phyloP scores from a whole-genome alignment of 176 grass and related monocot species.

The Tillandsia leiboldiana region DNA sequence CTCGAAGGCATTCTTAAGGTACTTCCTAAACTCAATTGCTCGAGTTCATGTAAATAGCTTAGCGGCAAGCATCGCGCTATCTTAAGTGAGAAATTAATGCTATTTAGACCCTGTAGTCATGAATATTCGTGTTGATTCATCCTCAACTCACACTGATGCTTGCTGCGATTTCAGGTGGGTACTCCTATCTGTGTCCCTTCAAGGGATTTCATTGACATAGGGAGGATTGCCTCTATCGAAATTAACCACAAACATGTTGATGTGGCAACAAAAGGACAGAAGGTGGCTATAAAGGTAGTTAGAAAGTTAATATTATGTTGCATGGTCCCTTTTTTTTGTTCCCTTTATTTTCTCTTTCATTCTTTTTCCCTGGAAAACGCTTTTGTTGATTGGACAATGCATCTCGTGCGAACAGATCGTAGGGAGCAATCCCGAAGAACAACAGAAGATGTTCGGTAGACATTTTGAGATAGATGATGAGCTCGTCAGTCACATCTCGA shows the following conservation, averaged over 20 bases:
- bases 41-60: background rate
- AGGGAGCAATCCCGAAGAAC: constrained; percentile 55
- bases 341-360: background rate
- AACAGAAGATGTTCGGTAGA: constrained; percentile 71
- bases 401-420: constrained; percentile 37
- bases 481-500: constrained; percentile 67
- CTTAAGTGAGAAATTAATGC: too few relatives aligned
- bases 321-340: background rate
- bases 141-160: too few relatives aligned
- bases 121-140: too few relatives aligned
- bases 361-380: background rate
- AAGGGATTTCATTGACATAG: constrained; percentile 68
- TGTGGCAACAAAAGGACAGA: constrained; percentile 70
- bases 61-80: too few relatives aligned
- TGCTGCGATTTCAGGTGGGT: constrained; percentile 40
- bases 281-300: constrained; percentile 78
- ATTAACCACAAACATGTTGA: constrained; percentile 94
- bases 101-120: too few relatives aligned
- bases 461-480: constrained; percentile 89
- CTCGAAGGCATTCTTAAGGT: constrained; percentile 87
- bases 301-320: background rate
- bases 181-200: constrained; percentile 72
- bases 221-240: constrained; percentile 77
- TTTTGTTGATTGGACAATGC: background rate
- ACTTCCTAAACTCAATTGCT: constrained; percentile 14